A percentile compares a stretch with the other conserved stretches of the same genome.
Evolutionary conservation across 2,329 filamentous ascomycete species (phyloP).

Genomic region (Fusarium dlaminii): DNA sequence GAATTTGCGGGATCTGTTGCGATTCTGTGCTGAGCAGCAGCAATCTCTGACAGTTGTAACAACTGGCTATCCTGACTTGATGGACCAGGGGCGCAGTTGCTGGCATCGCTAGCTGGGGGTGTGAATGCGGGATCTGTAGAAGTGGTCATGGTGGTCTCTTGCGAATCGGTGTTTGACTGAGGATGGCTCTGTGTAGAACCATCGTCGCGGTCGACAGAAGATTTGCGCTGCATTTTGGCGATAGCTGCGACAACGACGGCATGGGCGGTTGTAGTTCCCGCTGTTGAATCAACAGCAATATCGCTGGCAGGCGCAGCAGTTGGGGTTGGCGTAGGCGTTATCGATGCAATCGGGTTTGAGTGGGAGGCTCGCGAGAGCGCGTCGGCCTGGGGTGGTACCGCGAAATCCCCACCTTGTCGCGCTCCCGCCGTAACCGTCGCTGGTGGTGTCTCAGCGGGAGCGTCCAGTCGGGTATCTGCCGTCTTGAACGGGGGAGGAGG

Average conservation of each 20-base stretch:
- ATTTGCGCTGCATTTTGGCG: conserved; percentile 28
- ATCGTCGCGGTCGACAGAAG: conserved; percentile 38
- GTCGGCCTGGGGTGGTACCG: conserved; percentile 38
- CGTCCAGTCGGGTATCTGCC: conserved; percentile 16
- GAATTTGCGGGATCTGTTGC: conserved; percentile 49
- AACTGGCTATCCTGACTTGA: conserved; percentile 65
- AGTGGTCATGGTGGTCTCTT: conserved; percentile 38
- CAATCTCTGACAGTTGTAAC: conserved; percentile 66
- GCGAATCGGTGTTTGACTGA: conserved; percentile 36
- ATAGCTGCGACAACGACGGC: conserved; percentile 14
- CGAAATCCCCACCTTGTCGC: conserved; percentile 42
- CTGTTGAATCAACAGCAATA: conserved; percentile 21
- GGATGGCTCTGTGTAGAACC: conserved; percentile 40
- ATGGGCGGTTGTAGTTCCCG: conserved; percentile 22
- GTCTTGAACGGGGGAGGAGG: conserved; percentile 28
- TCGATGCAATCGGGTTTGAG: conserved; percentile 34
- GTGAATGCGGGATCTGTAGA: conserved; percentile 40
- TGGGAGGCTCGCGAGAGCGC: conserved; percentile 39
- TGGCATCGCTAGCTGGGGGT: conserved; percentile 38
- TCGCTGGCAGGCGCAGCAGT: conserved; percentile 8
- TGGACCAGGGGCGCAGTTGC: conserved; percentile 34
- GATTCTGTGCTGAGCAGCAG: conserved; percentile 63
- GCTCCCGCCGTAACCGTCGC: conserved; percentile 22
- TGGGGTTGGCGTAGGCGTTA: conserved; percentile 2
- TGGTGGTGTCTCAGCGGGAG: conserved; percentile 16